Evolutionary conservation across 371 early-diverging fungal species (phyloP).

Genomic region (Fennellomyces sp.): DNA sequence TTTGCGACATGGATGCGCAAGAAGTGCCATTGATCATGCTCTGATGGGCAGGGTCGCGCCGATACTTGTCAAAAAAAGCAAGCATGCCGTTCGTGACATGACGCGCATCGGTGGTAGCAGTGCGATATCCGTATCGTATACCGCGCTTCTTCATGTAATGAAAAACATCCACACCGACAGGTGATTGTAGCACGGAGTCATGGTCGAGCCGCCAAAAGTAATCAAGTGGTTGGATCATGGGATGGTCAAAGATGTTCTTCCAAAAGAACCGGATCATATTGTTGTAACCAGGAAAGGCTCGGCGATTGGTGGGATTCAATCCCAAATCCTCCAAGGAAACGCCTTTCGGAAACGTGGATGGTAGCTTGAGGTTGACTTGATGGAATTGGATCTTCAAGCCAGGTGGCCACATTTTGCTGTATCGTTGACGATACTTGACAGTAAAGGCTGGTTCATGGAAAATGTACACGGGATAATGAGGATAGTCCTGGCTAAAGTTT

Average conservation of each 20-base stretch:
- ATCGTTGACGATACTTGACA: slow-evolving; percentile 8
- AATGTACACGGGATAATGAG: slow-evolving; percentile 14
- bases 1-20: slow-evolving; percentile 9
- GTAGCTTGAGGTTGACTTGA: slow-evolving; percentile 9
- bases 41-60: slow-evolving; percentile 8
- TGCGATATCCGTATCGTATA: slow-evolving; percentile 18
- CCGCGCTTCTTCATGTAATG: slow-evolving; percentile 16
- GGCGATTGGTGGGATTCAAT: slow-evolving; percentile 16
- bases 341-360: slow-evolving; percentile 8
- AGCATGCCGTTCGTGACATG: slow-evolving; percentile 21
- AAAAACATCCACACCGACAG: slow-evolving; percentile 18
- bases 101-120: slow-evolving; percentile 13
- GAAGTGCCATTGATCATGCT: background rate
- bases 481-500: slow-evolving; percentile 18
- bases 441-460: slow-evolving; percentile 21
- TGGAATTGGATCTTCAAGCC: slow-evolving; percentile 12
- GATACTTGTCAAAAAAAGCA: slow-evolving; percentile 18
- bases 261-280: slow-evolving; percentile 27
- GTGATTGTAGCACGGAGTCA: slow-evolving; percentile 14
- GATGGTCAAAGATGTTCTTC: slow-evolving; percentile 15
- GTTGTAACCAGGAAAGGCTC: slow-evolving; percentile 25
- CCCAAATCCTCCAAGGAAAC: slow-evolving; percentile 8
- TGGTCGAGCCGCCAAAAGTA: slow-evolving; percentile 25
- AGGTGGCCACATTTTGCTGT: slow-evolving; percentile 17
- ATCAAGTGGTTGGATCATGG: slow-evolving; percentile 11